Evolutionary conservation across 192 early-diverging fungal genomes (phyloP).

Genomic region (Coemansia sp.): DNA sequence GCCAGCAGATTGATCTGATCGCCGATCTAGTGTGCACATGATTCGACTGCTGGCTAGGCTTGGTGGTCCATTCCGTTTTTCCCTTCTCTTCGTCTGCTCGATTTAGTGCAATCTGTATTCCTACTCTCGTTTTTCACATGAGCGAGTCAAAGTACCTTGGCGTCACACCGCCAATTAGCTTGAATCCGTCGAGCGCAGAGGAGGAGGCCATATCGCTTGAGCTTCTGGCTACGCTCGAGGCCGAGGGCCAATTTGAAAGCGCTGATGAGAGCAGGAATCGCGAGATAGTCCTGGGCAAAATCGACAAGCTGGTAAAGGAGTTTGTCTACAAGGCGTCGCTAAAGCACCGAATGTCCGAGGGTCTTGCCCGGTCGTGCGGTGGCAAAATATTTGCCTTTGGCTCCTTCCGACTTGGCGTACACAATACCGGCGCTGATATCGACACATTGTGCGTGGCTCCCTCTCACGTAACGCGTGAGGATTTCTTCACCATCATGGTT

Average conservation of each 20-base stretch:
- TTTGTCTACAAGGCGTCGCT: slow-evolving; percentile 82
- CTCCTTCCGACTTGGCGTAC: slow-evolving; percentile 92
- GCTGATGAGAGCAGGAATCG: slow-evolving; percentile 80
- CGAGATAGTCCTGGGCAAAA: slow-evolving; percentile 81
- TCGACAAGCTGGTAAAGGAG: slow-evolving; percentile 85
- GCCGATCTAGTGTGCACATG: background rate
- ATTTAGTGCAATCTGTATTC: background rate
- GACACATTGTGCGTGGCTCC: slow-evolving; percentile 97
- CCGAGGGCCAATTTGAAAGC: slow-evolving; percentile 82
- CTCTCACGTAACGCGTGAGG: slow-evolving; percentile 80
- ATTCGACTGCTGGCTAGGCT: background rate
- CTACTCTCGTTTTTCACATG: slow-evolving; percentile 10
- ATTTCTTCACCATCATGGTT: slow-evolving; percentile 90
- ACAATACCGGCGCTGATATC: slow-evolving; percentile 94
- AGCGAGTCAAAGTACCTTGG: slow-evolving; percentile 57
- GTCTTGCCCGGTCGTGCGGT: slow-evolving; percentile 79
- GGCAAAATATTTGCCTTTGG: slow-evolving; percentile 99
- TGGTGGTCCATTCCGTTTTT: background rate
- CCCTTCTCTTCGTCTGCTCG: background rate
- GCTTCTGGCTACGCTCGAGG: slow-evolving; percentile 69
- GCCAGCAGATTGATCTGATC: background rate
- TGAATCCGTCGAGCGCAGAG: slow-evolving; percentile 56
- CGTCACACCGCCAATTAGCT: slow-evolving; percentile 79
- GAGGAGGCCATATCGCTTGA: slow-evolving; percentile 71
- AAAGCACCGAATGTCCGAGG: slow-evolving; percentile 74